Evolutionary conservation across 768 basidiomycete species (phyloP).

Genomic region (Hortiboletus campestris): DNA sequence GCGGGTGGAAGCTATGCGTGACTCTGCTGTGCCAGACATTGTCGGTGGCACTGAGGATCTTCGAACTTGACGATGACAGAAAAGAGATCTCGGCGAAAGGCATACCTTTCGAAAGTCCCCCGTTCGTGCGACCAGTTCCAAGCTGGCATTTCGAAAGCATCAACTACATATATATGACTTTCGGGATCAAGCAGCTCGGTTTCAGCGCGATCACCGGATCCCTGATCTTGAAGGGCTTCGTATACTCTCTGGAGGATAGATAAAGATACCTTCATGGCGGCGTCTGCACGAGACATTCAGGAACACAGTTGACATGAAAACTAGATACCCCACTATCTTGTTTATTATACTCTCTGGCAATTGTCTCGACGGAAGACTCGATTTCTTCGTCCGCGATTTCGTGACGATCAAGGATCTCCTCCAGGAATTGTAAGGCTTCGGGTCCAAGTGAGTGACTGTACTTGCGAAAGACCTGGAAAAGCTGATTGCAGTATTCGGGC

Average conservation of each 20-base stretch:
- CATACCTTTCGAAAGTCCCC: constrained; percentile 85
- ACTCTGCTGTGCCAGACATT: constrained; percentile 81
- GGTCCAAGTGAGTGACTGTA: constrained; percentile 86
- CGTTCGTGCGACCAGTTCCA: constrained; percentile 89
- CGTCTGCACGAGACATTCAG: constrained; percentile 47
- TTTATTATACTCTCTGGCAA: constrained; percentile 85
- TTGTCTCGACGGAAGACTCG: constrained; percentile 72
- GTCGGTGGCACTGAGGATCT: constrained; percentile 54
- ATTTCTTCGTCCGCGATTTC: constrained; percentile 68
- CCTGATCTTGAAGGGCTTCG: constrained; percentile 67
- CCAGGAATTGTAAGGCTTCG: constrained; percentile 68
- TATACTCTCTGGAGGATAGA: constrained; percentile 70
- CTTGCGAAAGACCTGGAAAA: constrained; percentile 73
- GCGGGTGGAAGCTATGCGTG: constrained; percentile 73
- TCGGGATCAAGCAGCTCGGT: constrained; percentile 75
- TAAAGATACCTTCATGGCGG: constrained; percentile 77
- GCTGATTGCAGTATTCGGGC: neutral
- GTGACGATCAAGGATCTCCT: constrained; percentile 67
- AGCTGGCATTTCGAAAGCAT: constrained; percentile 94
- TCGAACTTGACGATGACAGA: constrained; percentile 11
- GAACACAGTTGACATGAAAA: neutral
- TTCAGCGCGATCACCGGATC: constrained; percentile 42
- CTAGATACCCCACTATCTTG: constrained; percentile 64
- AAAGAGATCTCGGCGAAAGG: neutral
- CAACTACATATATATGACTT: constrained; percentile 76